Base-by-base conservation (phyloP, 805 yeast genomes). In the Teunomyces gatunensis region DNA sequence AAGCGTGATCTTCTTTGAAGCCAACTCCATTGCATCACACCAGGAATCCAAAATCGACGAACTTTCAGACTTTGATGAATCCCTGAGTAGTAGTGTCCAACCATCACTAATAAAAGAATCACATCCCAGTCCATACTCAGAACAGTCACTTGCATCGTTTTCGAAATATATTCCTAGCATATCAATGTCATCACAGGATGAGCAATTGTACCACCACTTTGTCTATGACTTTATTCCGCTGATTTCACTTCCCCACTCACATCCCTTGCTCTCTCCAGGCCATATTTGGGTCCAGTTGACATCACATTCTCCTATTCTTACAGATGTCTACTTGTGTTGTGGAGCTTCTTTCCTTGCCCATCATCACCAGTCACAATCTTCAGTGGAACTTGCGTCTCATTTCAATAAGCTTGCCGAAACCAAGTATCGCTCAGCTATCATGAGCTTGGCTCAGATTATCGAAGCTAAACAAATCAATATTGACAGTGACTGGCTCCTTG, bases 251-350 rank as follows among this genome's bases (percentile, higher is more conserved):
- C 59, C 56, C 9, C 51, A 48, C 11, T 45, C 54, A 18, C 59
- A 55, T 39, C 53, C 55, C 18, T 29, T 47, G 25, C 51, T 55
- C 23, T 39, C 54, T 5, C 59, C 59, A 1, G 51, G 40, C 3
- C 49, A 51, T 20, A 37, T 54, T 3, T 55, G 54, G 52, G 52
- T 54, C 32, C 90, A 88, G 58, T 54, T 90, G 20, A 71, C 64
- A 0, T 74, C 78, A 51, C 97, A 94, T 62, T 61, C 79, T 0
- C 60, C 52, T 3, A 77, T 86, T 18, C 76, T 96, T 49, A 43
- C 51, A 0, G 60, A 69, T 1, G 74, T 89, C 12, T 54, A 49
- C 46, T 42, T 43, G 32, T 54, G 49, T 15, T 55, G 59, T 28
- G 59, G 57, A 5, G 54, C 57, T 5, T 46, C 53, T 3, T 44